phyloP scores from a whole-genome alignment of 345 rosid genomes.

The Ailanthus altissimus region DNA sequence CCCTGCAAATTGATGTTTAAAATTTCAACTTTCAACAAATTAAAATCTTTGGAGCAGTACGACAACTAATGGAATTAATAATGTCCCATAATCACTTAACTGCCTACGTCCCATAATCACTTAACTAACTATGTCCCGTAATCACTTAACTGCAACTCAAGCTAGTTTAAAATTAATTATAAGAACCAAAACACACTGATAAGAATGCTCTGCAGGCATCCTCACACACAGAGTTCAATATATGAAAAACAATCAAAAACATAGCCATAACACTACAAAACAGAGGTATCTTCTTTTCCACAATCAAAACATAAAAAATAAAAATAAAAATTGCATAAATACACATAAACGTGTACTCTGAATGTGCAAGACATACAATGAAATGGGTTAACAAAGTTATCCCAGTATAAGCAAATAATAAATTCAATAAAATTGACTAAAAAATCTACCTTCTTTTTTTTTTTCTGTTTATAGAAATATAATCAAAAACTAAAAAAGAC shows the following conservation, averaged over 20 bases:
- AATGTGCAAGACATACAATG: background rate
- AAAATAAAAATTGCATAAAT: background rate
- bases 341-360: background rate
- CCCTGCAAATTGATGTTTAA: slow-evolving; percentile 49
- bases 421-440: background rate
- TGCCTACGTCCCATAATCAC: too few species aligned
- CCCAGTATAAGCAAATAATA: background rate
- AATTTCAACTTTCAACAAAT: slow-evolving; percentile 11
- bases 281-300: background rate
- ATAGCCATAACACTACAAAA: background rate
- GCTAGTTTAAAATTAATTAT: too few species aligned
- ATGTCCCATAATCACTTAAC: too few species aligned
- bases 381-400: background rate
- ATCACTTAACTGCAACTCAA: too few species aligned
- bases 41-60: background rate
- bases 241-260: too few species aligned
- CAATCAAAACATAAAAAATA: background rate
- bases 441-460: background rate
- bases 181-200: too few species aligned
- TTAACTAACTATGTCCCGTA: too few species aligned
- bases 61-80: background rate
- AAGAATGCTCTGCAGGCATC: too few species aligned
- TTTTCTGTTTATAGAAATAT: background rate
- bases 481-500: background rate
- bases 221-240: too few species aligned